phyloP scores from a whole-genome alignment of 352 stramenopile species.

The Globisporangium perplexum region DNA sequence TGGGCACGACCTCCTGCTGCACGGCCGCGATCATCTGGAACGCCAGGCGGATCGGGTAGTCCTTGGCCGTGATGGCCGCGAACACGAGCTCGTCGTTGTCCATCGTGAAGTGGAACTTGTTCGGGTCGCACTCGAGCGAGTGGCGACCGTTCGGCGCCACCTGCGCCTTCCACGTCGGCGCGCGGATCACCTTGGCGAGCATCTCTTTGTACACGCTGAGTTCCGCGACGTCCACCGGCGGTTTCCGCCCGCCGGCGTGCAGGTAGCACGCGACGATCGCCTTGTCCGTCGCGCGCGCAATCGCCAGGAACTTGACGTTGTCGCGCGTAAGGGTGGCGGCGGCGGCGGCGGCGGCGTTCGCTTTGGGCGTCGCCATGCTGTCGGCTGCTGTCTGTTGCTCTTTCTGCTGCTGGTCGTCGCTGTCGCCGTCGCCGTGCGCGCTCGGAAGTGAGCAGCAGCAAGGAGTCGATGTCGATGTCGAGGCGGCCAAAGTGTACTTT shows the following conservation, averaged over 20 bases:
- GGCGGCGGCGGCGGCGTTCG: conserved; percentile 2
- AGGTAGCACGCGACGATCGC: conserved; percentile 74
- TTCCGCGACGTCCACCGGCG: conserved; percentile 49
- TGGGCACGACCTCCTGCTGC: conserved; percentile 72
- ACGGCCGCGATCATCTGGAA: conserved; percentile 79
- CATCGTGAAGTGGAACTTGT: conserved; percentile 89
- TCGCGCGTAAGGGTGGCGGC: conserved; percentile 46
- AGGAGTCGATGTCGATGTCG: no score
- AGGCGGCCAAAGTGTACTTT: no score
- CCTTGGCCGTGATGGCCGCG: conserved; percentile 67
- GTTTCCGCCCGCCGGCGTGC: conserved; percentile 43
- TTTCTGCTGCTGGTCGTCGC: conserved; percentile 5
- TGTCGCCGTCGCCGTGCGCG: no score
- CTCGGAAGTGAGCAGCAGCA: no score
- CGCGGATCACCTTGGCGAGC: conserved; percentile 75
- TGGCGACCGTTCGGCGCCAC: conserved; percentile 82
- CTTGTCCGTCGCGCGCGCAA: conserved; percentile 78
- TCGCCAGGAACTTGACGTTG: conserved; percentile 83
- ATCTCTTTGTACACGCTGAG: conserved; percentile 71
- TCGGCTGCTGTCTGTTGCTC: conserved; percentile 3
- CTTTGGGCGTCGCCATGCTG: conserved; percentile 11
- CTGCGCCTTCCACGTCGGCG: conserved; percentile 82
- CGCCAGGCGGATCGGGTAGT: conserved; percentile 77
- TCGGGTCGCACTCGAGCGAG: conserved; percentile 81
- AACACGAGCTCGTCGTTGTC: conserved; percentile 87